A percentile compares a stretch with the other conserved stretches of the same genome.
Conservation (phyloP, 768 basidiomycete genomes). For the Dentipellis fragilis region DNA sequence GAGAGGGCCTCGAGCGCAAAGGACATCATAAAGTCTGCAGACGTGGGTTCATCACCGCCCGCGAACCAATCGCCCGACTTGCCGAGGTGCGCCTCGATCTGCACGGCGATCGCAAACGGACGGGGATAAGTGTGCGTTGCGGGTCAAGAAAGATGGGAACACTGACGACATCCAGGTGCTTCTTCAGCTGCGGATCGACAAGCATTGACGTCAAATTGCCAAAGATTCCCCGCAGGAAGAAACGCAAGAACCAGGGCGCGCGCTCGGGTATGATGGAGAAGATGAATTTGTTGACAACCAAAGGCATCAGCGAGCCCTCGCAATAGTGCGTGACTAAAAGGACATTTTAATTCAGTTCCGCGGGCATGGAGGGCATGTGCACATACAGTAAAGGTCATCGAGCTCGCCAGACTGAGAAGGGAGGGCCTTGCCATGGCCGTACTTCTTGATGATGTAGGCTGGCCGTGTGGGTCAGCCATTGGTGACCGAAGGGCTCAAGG, state of each 20-base stretch:
- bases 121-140: not conserved
- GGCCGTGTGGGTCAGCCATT: not conserved
- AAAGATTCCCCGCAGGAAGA: conserved; percentile 23
- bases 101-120: not conserved
- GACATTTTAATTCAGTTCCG: not conserved
- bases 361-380: not conserved
- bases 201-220: conserved; percentile 17
- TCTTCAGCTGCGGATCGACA: conserved; percentile 20
- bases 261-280: conserved; percentile 21
- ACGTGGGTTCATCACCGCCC: conserved; percentile 28
- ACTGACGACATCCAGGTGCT: conserved; percentile 21
- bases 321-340: conserved; percentile 28
- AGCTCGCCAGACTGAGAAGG: conserved; percentile 22
- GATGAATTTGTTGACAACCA: conserved; percentile 26
- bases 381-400: conserved; percentile 26
- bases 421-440: conserved; percentile 21
- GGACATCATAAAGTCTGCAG: conserved; percentile 35
- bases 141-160: not conserved
- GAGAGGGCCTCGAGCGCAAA: conserved; percentile 26
- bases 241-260: conserved; percentile 27
- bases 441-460: conserved; percentile 34
- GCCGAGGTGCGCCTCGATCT: conserved; percentile 30
- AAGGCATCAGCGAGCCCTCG: conserved; percentile 33
- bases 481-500: not conserved
- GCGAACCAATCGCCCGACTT: conserved; percentile 25